Evolutionary conservation across 2,329 filamentous ascomycete genomes (phyloP), one percentile per base, ranked within the genome.

Genomic region (Hyphodiscus sp.): DNA sequence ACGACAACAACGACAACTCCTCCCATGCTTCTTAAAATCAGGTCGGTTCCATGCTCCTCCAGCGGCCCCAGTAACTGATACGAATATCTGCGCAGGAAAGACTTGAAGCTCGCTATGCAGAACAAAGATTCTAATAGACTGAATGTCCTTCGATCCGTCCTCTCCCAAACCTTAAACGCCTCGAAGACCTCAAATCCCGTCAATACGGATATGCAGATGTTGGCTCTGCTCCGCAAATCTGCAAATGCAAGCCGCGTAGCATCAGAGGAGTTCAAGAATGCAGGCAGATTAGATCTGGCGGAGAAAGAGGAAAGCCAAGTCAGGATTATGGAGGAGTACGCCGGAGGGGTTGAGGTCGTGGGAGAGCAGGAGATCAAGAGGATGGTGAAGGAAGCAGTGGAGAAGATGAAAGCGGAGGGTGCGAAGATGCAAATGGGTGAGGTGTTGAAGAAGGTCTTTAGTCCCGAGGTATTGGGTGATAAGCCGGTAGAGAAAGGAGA

Each of bases 121-220:
- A 75, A 76, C 61, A 86, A 85, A 69, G 82, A 87, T 65, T 70
- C 75, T 23, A 73, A 80, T 23, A 82, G 85, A 2, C 80, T 91
- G 23, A 73, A 79, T 41, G 86, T 89, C 41, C 77, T 92, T 47
- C 85, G 88, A 61, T 70, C 77, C 42, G 73, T 91, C 57, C 77
- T 91, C 59, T 76, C 86, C 30, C 80, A 86, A 58, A 82, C 86
- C 57, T 83, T 85, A 62, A 91, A 91, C 70, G 83, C 86, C 33
- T 85, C 83, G 67, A 91, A 91, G 71, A 89, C 86, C 15, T 66
- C 77, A 41, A 75, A 73, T 41, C 87, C 88, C n/a, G 81, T 91
- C 65, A 75, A 73, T 51, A 87, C 82, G 20, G 87, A 92, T 68
- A 76, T 79, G 58, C 81, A 87, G 64, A 76, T 92, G 52, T 79